Conservation (phyloP, 2,329 filamentous ascomycete species). For the Ceratocystis cubensis region DNA sequence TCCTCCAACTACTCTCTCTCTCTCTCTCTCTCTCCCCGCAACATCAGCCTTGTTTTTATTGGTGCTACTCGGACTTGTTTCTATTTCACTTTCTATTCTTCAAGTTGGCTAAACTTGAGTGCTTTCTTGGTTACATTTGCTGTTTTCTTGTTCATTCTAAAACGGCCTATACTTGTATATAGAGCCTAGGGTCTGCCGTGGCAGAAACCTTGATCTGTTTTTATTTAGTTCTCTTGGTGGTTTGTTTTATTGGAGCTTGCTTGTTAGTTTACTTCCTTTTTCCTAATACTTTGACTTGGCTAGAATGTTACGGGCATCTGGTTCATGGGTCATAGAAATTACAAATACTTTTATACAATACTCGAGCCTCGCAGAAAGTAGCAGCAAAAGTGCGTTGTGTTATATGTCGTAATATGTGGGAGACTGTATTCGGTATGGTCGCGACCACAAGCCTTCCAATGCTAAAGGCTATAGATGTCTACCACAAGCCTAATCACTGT, state of each 20-base stretch:
- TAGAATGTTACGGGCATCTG: not conserved
- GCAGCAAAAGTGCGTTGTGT: not conserved
- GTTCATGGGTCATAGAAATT: not conserved
- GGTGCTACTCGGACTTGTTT: not conserved
- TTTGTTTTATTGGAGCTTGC: not conserved
- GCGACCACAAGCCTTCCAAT: too few species aligned
- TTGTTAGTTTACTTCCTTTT: not conserved
- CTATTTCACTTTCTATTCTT: not conserved
- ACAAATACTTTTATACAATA: too few species aligned
- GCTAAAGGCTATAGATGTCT: not conserved
- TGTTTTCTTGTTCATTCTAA: conserved; percentile 1
- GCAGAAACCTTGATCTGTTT: conserved; percentile 4
- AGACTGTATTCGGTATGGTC: not conserved
- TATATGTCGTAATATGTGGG: not conserved
- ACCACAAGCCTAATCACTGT: conserved; percentile 38
- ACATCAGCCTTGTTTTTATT: conserved; percentile 3
- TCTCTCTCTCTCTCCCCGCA: not conserved
- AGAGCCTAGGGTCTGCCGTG: not conserved
- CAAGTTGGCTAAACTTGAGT: not conserved
- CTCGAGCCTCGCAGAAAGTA: not conserved
- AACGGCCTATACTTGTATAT: conserved; percentile 6
- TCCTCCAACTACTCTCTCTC: not conserved
- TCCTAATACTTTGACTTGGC: not conserved
- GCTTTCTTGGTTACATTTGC: not conserved
- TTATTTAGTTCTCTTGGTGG: not conserved